Evolutionary conservation across 352 stramenopile species (phyloP).

Genomic region (Pseudoperonospora humuli): DNA sequence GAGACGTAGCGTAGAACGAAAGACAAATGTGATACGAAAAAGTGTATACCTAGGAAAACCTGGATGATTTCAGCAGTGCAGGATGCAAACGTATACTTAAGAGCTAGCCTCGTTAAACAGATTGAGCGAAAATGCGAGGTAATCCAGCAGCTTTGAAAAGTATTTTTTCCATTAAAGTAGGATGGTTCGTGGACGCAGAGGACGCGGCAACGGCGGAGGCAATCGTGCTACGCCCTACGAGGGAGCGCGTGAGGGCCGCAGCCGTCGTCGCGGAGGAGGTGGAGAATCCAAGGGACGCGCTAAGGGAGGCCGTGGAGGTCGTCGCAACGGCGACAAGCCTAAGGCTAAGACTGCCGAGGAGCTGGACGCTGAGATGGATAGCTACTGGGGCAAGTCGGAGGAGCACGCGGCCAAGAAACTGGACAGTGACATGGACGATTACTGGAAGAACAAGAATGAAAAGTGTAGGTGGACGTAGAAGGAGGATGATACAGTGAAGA

Average conservation of each 20-base stretch:
- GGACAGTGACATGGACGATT: slow-evolving; percentile 81
- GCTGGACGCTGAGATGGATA: slow-evolving; percentile 81
- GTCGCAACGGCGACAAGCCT: slow-evolving; percentile 33
- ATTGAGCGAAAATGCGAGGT: slow-evolving; percentile 6
- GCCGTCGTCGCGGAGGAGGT: slow-evolving; percentile 19
- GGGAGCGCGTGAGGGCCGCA: slow-evolving; percentile 20
- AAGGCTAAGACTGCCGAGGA: slow-evolving; percentile 74
- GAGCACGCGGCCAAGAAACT: slow-evolving; percentile 82
- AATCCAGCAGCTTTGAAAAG: too few relatives aligned
- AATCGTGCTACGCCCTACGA: slow-evolving; percentile 41
- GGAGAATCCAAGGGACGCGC: slow-evolving; percentile 13
- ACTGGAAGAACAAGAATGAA: slow-evolving; percentile 81
- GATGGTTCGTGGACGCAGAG: slow-evolving; percentile 37
- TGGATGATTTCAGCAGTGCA: too few relatives aligned
- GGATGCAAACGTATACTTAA: too few relatives aligned
- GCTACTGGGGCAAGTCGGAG: slow-evolving; percentile 80
- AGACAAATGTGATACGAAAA: too few relatives aligned
- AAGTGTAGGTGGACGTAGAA: slow-evolving; percentile 18
- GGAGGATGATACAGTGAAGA: neutral
- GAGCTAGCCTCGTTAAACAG: neutral
- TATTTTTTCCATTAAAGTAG: too few relatives aligned
- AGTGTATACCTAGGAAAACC: too few relatives aligned
- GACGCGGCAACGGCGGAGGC: slow-evolving; percentile 14
- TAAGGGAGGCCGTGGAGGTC: slow-evolving; percentile 17
- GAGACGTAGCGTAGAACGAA: too few relatives aligned